Evolutionary conservation across 176 grass and related monocot genomes (phyloP).

Genomic region (Aegilops umbellulata): DNA sequence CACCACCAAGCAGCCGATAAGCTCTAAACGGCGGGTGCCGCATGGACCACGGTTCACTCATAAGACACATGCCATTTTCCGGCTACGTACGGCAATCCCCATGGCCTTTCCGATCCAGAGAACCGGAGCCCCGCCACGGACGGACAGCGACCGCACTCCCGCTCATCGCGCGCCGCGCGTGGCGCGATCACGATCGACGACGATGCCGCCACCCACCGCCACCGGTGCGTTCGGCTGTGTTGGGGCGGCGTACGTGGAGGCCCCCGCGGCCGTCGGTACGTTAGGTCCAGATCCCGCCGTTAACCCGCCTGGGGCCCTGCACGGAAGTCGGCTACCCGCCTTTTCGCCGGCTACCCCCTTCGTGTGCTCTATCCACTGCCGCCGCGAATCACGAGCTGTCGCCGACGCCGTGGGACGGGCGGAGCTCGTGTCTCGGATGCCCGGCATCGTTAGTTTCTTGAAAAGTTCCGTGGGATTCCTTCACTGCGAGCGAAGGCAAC

Average conservation of each 20-base stretch:
- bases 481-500: background rate
- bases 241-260: conserved; percentile 29
- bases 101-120: background rate
- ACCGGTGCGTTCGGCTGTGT: background rate
- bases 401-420: background rate
- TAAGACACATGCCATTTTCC: background rate
- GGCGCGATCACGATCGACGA: background rate
- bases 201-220: background rate
- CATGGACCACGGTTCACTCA: background rate
- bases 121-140: background rate
- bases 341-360: background rate
- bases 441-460: background rate
- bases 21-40: background rate
- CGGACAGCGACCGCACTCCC: background rate
- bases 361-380: conserved; percentile 30
- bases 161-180: background rate
- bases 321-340: conserved; percentile 12
- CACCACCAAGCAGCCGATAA: background rate
- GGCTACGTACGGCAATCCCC: background rate
- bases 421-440: background rate
- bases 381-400: background rate
- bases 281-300: background rate
- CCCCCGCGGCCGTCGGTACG: conserved; percentile 1
- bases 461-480: background rate
- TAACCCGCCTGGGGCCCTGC: background rate